Base-by-base conservation (phyloP, 2,329 filamentous ascomycete species). In the Leptographium procerum region DNA sequence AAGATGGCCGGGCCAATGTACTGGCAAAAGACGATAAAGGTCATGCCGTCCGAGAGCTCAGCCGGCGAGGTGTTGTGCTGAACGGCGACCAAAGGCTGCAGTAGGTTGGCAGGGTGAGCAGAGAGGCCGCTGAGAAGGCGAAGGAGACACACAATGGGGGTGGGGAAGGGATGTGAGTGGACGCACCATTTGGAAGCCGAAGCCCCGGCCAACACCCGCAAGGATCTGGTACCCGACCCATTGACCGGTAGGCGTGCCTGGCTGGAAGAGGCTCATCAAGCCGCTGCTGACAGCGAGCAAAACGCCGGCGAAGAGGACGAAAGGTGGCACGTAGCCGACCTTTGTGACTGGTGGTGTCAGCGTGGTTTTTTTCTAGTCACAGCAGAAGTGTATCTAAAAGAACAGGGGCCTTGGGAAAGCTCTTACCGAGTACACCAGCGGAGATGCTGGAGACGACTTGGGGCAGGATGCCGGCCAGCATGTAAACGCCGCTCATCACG, bases 1-100 rank as follows among this genome's bases (percentile, higher is more conserved):
- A 75, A 72, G 51, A 82, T 67, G 2, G 79, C 74, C 2, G 77
- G 76, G 16, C 78, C 78, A 0, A 82, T 69, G 3, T 72, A 73
- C 56, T 81, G 76, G 66, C 77, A 77, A 66, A 81, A 80, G 61
- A 78, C 72, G 31, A 73, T 66, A 31, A 75, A 69, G 4, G 69
- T 68, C 54, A 64, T 63, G 50, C 61, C 64, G 56, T 65, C 60
- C 16, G 67, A 64, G 10, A 65, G 59, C 40, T 68, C 64, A 14
- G 60, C 54, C 48, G 57, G 63, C 10, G 64, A 63, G 9, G 65
- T 61, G 48, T 65, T 63, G 47, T 67, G 62, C 56, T 70, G 67
- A 34, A 67, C 65, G 14, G 66, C 65, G 6, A 65, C 58, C 16
- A 69, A 57, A 14, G 67, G 60, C 65, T 68, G 26, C 7, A 24